These are phyloP conservation scores for Babesia ovata DNA, from an alignment of 169 alveolate species.

Conservation along the genomic window DNA sequence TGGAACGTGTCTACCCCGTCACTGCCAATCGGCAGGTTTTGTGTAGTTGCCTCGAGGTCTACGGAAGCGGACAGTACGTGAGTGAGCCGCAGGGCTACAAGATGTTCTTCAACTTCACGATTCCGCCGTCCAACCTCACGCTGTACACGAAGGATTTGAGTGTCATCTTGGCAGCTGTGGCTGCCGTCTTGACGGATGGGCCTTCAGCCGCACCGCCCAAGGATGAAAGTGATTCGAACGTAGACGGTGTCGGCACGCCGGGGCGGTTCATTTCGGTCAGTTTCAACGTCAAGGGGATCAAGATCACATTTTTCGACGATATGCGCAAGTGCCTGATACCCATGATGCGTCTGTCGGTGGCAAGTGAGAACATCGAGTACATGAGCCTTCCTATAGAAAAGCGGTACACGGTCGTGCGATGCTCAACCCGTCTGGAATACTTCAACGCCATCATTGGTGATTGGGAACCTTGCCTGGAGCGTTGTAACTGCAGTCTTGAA, in stretches of 20 bases:
- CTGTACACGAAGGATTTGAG: constrained; percentile 65
- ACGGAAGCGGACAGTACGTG: constrained; percentile 61
- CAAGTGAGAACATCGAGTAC: constrained; percentile 59
- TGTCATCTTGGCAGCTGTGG: constrained; percentile 43
- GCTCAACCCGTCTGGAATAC: constrained; percentile 72
- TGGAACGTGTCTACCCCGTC: constrained; percentile 65
- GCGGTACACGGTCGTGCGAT: constrained; percentile 54
- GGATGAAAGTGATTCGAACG: constrained; percentile 3
- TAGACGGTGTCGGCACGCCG: constrained; percentile 25
- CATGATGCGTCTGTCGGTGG: constrained; percentile 73
- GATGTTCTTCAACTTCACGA: constrained; percentile 57
- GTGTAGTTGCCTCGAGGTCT: constrained; percentile 52
- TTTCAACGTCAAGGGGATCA: constrained; percentile 75
- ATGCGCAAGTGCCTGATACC: constrained; percentile 80
- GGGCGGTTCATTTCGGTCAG: constrained; percentile 65
- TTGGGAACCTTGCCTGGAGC: constrained; percentile 83
- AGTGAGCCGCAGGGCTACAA: constrained; percentile 44
- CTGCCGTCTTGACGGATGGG: constrained; percentile 57
- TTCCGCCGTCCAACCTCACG: constrained; percentile 49
- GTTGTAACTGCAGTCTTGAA: constrained; percentile 64
- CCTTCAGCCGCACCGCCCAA: constrained; percentile 47
- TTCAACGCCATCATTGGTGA: constrained; percentile 80
- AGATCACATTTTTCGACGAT: constrained; percentile 79
- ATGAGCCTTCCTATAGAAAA: constrained; percentile 59
- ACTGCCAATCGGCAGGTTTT: constrained; percentile 44